These are phyloP conservation scores for barley (Hordeum vulgare) DNA, from an alignment of 176 grass and related monocot genomes.

Conservation along the genomic window MorexV3_pseudomolecules_assembly NC_058520.1:534621426-534621925, in stretches of 20 bases:
- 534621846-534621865: no score
- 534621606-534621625: background rate
- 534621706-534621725: background rate
- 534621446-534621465: slow-evolving; percentile 11
- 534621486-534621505: background rate
- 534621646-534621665: background rate
- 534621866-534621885: no score
- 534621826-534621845: no score
- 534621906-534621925: no score
- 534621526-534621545: background rate
- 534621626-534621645: background rate
- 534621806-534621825: no score
- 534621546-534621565: slow-evolving; percentile 9
- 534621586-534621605: slow-evolving; percentile 18
- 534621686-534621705: background rate
- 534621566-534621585: background rate
- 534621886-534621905: no score
- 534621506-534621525: slow-evolving; percentile 8
- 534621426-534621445: background rate
- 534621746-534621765: no score
- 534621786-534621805: no score
- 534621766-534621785: no score
- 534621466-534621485: background rate
- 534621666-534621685: background rate
- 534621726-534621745: no score